Evolutionary conservation across 2,329 filamentous ascomycete genomes (phyloP), one percentile per base, ranked within the genome.

Genomic region (Pyricularia grisea): DNA sequence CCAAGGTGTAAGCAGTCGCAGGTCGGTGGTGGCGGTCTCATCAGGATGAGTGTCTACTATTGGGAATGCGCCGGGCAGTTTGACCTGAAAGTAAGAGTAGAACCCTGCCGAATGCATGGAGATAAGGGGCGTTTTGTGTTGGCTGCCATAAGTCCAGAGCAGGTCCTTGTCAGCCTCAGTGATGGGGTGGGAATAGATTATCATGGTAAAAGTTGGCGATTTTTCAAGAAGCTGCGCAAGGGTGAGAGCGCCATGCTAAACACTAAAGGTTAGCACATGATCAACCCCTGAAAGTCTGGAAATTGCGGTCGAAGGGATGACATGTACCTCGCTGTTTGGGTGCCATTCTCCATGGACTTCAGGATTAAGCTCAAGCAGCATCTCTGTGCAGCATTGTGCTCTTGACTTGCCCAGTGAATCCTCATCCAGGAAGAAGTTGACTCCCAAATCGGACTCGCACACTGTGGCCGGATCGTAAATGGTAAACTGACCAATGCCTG

Each of bases 31-130:
- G 9, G 92, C 89, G 58, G 92, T 92, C 60, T 92, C 88, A 72
- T 97, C 93, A 0, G 95, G 95, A 76, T 99, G 95, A 64, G 95
- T 98, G 77, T 99, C 94, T 71, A 99, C 92, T 69, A 99, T 91
- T 5, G 94, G 93, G 74, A 96, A 97, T 31, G 89, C 87, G n/a
- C 88, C 83, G 11, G 92, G 90, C 31, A 97, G 82, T 73, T 87
- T 84, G 31, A 96, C 83, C n/a, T 89, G 91, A 77, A 98, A 97
- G 73, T 92, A 92, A 1, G 92, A 92, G 79, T 95, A 97, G 81
- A 97, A 97, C 31, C 95, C 95, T 60, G 91, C 86, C n/a, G 91
- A 97, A 77, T 97, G 93, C 64, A 95, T 86, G 72, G 93, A 89
- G 70, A 98, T 85, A 17, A 94, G 81, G 0, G 95, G 93, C 23